Conservation (phyloP, 1,139 yeast species). For the Yamadazyma dushanensis region DNA sequence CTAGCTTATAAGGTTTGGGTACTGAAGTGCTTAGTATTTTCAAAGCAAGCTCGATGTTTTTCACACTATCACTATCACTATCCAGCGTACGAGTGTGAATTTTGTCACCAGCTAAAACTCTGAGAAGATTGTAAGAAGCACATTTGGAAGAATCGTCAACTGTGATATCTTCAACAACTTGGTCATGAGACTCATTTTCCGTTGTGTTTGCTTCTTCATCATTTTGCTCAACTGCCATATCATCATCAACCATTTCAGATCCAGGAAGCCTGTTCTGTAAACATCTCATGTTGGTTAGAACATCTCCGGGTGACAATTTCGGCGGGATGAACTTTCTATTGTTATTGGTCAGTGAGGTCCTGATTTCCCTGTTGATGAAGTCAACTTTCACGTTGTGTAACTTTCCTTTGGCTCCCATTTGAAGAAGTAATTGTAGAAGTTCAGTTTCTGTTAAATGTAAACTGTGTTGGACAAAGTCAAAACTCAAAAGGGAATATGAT, state of each 20-base stretch:
- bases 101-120: too few species aligned
- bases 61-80: background rate
- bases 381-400: constrained; percentile 47
- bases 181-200: too few species aligned
- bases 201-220: background rate
- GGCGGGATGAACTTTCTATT: constrained; percentile 18
- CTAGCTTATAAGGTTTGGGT: constrained; percentile 28
- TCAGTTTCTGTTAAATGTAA: constrained; percentile 26
- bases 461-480: constrained; percentile 24
- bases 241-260: constrained; percentile 10
- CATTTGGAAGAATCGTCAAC: background rate
- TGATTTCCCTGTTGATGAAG: constrained; percentile 32
- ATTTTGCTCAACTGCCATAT: constrained; percentile 18
- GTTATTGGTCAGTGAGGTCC: constrained; percentile 11
- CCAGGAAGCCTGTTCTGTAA: constrained; percentile 17
- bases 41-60: background rate
- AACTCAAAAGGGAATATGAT: constrained; percentile 29
- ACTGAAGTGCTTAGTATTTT: constrained; percentile 26
- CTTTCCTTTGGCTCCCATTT: constrained; percentile 46
- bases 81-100: too few species aligned
- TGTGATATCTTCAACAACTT: too few species aligned
- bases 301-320: constrained; percentile 17
- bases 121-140: too few species aligned
- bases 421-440: constrained; percentile 37
- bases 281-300: constrained; percentile 28